Evolutionary conservation across 345 rosid species (phyloP).

Genomic region (Eucalyptus victrix): DNA sequence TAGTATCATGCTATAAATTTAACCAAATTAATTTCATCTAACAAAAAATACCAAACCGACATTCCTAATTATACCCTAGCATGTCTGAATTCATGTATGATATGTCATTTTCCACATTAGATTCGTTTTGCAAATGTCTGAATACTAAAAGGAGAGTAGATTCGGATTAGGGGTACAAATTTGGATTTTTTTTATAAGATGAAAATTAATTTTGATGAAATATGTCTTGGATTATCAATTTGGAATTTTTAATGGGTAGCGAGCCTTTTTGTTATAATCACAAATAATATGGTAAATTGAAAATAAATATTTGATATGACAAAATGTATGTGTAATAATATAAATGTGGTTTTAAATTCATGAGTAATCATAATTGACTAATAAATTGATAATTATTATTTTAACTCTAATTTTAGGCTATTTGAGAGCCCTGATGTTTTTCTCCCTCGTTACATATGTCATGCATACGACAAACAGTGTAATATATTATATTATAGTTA

Average conservation of each 20-base stretch:
- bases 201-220: background rate
- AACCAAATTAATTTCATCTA: background rate
- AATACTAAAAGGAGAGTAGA: background rate
- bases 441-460: background rate
- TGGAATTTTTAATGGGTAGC: background rate
- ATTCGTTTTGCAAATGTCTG: background rate
- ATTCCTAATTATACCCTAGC: background rate
- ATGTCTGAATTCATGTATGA: background rate
- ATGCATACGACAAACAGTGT: background rate
- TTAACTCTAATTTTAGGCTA: background rate
- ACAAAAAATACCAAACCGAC: background rate
- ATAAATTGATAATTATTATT: background rate
- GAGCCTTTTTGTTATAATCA: background rate
- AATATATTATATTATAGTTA: background rate
- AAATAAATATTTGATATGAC: background rate
- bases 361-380: background rate
- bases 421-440: background rate
- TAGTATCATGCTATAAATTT: background rate
- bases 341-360: background rate
- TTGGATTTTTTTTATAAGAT: background rate
- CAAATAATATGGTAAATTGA: background rate
- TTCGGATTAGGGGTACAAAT: background rate
- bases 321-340: background rate
- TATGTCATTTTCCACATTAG: background rate
- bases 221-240: background rate